Evolutionary conservation across 495 filamentous ascomycete genomes (phyloP).

Genomic region (Trichoderma parareesei): DNA sequence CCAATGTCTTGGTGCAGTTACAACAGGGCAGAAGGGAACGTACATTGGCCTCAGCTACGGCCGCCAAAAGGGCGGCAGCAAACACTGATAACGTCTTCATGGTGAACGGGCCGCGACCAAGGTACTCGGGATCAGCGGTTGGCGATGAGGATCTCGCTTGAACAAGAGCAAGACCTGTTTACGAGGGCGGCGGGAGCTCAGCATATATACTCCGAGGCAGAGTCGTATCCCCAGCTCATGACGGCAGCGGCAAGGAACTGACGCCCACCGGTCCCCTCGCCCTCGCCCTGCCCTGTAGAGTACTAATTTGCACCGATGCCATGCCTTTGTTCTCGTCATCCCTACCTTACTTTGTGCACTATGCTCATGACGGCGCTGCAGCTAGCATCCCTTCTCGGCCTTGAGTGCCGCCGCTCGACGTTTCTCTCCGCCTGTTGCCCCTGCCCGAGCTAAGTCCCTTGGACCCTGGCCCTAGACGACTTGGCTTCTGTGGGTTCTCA

Average conservation of each 20-base stretch:
- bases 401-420: background rate
- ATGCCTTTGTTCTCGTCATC: background rate
- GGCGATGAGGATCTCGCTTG: constrained; percentile 7
- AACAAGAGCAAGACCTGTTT: background rate
- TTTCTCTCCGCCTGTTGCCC: constrained; percentile 1
- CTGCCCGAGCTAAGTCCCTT: background rate
- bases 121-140: background rate
- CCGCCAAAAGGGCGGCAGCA: constrained; percentile 10
- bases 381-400: constrained; percentile 1
- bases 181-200: background rate
- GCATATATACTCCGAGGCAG: background rate
- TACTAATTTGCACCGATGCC: background rate
- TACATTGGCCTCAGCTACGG: background rate
- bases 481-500: background rate
- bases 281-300: background rate
- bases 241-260: background rate
- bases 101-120: constrained; percentile 8
- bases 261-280: background rate
- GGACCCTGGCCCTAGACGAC: background rate
- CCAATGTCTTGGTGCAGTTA: constrained; percentile 2
- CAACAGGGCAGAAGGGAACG: background rate
- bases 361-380: constrained; percentile 2
- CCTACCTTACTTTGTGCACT: background rate
- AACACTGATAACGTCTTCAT: constrained; percentile 12
- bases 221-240: background rate